Evolutionary conservation across 176 grass and related monocot genomes (phyloP).

Genomic region (Metroxylon sagu): DNA sequence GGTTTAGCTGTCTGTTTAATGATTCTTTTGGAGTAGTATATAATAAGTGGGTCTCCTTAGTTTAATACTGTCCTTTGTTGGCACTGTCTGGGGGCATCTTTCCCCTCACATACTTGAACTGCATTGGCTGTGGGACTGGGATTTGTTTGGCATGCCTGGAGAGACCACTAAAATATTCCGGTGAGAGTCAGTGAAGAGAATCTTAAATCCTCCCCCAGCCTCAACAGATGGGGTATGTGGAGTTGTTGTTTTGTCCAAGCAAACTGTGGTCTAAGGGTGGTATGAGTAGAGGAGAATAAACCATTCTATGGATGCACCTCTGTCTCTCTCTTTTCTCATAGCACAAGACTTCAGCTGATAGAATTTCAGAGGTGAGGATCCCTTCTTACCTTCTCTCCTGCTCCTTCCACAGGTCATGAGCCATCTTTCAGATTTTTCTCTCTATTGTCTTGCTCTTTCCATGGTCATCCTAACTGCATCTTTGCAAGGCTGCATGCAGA

Average conservation of each 20-base stretch:
- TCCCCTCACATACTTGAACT: slow-evolving; percentile 44
- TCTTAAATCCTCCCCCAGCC: slow-evolving; percentile 46
- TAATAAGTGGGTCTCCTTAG: slow-evolving; percentile 52
- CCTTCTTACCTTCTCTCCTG: too few relatives aligned
- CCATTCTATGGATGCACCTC: too few relatives aligned
- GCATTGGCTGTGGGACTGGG: slow-evolving; percentile 40
- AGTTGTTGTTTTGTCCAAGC: slow-evolving; percentile 34
- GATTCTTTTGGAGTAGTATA: slow-evolving; percentile 37
- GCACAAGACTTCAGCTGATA: too few relatives aligned
- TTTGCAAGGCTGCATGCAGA: too few relatives aligned
- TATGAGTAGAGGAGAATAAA: slow-evolving; percentile 1
- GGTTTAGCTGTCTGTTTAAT: slow-evolving; percentile 41
- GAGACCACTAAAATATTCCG: slow-evolving; percentile 22
- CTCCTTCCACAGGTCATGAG: too few relatives aligned
- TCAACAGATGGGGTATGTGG: slow-evolving; percentile 16
- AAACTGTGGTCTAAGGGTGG: slow-evolving; percentile 19
- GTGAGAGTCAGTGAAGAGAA: slow-evolving; percentile 38
- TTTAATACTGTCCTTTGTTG: slow-evolving; percentile 57
- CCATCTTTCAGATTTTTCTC: too few relatives aligned
- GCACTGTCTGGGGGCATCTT: slow-evolving; percentile 49
- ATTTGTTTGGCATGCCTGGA: slow-evolving; percentile 45
- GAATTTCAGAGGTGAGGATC: too few relatives aligned
- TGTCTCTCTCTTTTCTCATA: too few relatives aligned
- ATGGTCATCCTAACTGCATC: too few relatives aligned
- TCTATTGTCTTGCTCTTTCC: too few relatives aligned